phyloP scores from a whole-genome alignment of 2,329 filamentous ascomycete species.

The Aspergillus piperis region DNA sequence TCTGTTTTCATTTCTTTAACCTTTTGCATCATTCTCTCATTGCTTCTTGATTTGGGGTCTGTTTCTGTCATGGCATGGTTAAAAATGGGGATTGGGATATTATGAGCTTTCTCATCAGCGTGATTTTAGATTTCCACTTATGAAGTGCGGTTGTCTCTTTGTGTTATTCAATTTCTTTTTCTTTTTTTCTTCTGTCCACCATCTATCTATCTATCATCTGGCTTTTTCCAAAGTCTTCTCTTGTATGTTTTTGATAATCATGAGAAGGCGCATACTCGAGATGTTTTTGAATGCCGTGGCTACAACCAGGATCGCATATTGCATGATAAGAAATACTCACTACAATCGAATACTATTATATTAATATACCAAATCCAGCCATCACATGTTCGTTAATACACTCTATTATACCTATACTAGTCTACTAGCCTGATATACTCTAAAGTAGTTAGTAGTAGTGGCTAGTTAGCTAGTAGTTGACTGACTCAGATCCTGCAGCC shows the following conservation, averaged over 20 bases:
- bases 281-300: background rate
- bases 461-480: background rate
- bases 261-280: background rate
- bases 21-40: constrained; percentile 3
- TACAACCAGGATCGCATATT: background rate
- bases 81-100: constrained; percentile 17
- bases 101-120: constrained; percentile 13
- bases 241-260: background rate
- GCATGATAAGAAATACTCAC: background rate
- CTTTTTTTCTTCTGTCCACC: background rate
- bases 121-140: constrained; percentile 13
- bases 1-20: background rate
- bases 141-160: background rate
- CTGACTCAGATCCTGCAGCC: background rate
- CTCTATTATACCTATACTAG: no score
- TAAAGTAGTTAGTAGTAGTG: background rate
- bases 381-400: no score
- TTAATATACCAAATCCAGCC: no score
- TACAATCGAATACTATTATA: no score
- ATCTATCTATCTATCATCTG: background rate
- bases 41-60: constrained; percentile 2
- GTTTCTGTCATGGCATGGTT: constrained; percentile 14
- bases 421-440: no score
- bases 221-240: background rate
- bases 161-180: background rate